Evolutionary conservation across 2,329 filamentous ascomycete species (phyloP).

Genomic region (Plectosphaerella sp.): DNA sequence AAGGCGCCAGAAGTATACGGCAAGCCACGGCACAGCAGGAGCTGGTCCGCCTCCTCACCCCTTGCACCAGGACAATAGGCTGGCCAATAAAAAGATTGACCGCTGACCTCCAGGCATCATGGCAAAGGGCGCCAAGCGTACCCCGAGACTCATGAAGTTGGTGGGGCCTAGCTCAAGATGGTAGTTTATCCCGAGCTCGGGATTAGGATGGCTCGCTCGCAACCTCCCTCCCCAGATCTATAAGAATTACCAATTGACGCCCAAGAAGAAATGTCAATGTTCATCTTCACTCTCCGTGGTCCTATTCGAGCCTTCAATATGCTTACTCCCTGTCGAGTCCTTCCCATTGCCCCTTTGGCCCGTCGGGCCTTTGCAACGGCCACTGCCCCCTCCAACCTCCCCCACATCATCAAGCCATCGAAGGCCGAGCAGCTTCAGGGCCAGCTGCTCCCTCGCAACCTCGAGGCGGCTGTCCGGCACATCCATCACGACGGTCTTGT

Average conservation of each 20-base stretch:
- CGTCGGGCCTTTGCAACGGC: neutral
- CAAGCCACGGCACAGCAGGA: constrained; percentile 21
- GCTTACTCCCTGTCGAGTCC: neutral
- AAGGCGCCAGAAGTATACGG: constrained; percentile 26
- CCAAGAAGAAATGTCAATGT: too few relatives aligned
- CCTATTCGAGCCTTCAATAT: neutral
- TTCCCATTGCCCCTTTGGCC: neutral
- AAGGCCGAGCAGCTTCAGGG: constrained; percentile 30
- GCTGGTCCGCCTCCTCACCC: constrained; percentile 23
- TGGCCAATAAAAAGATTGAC: constrained; percentile 34
- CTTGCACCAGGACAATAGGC: constrained; percentile 27
- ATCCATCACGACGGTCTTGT: constrained; percentile 52
- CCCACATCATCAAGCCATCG: constrained; percentile 27
- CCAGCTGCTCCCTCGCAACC: constrained; percentile 38
- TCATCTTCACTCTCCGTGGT: too few relatives aligned
- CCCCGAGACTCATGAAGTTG: too few relatives aligned
- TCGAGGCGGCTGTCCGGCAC: constrained; percentile 49
- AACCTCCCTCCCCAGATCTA: too few relatives aligned
- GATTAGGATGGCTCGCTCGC: too few relatives aligned
- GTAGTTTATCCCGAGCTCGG: too few relatives aligned
- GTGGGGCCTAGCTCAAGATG: too few relatives aligned
- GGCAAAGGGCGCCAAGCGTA: constrained; percentile 9
- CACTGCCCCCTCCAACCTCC: neutral
- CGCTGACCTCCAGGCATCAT: constrained; percentile 20
- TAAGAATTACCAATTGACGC: too few relatives aligned